Evolutionary conservation across 2,329 filamentous ascomycete genomes (phyloP), one percentile per base, ranked within the genome.

Genomic region (Alternaria infectoria): DNA sequence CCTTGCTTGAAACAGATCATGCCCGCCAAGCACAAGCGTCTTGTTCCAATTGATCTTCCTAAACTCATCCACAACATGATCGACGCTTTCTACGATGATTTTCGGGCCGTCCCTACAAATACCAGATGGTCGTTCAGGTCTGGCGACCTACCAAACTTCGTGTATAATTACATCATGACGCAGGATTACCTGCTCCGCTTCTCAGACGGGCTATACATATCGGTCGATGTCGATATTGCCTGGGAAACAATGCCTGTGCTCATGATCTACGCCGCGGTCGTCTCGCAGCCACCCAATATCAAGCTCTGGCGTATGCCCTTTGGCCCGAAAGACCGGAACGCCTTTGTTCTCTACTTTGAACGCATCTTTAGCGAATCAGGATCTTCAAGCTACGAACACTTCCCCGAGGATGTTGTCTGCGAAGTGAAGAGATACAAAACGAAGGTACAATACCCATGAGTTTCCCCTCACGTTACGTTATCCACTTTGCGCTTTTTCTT

Each of bases 151-250:
- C 70, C 69, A 3, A 61, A 58, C 5, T 72, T 74, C 19, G 54
- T 78, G 1, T 73, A 72, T 63, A 77, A 78, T 46, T 78, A 77
- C 43, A 40, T 79, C n/a, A 69, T 69, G 2, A 72, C 71, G 2
- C 75, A 74, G 17, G 77, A 80, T 44, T 80, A 77, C 57, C 77
- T 80, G 57, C 8, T 64, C 5, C 60, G 74, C 21, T 64, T 58
- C 1, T 64, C 50, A 11, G 57, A 61, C 2, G 62, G 56, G 3
- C 65, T 69, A 11, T 64, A 54, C 32, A 6, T 80, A 4, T 57
- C 65, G 8, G 58, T 76, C 19, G 32, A 61, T 2, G 63, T 74
- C 36, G 58, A 62, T 6, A 47, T 57, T 3, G 54, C 61, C 15
- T 60, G n/a, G 17, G 59, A 51, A 13, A 46, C 21, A n/a, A 45